A percentile compares a stretch with the other conserved stretches of the same genome.
Evolutionary conservation across 1,284 basidiomycete genomes (phyloP).

Genomic region (Kwoniella shivajii): DNA sequence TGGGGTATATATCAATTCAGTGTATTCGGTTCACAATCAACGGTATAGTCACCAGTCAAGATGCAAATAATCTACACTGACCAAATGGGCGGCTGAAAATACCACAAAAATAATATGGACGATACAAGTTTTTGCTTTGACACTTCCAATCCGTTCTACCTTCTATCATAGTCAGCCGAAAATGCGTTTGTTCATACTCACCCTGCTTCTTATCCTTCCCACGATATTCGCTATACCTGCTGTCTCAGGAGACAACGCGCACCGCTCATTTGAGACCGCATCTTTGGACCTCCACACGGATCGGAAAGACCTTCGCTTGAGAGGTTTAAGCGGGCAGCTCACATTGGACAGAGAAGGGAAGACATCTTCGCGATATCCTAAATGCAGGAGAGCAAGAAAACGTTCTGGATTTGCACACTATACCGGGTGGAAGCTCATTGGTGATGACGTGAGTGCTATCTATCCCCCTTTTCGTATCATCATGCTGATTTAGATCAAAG

Average conservation of each 20-base stretch:
- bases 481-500: background rate
- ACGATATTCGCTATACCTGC: background rate
- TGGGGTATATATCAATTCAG: no score
- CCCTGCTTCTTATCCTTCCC: conserved; percentile 3
- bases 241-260: no score
- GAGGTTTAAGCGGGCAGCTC: background rate
- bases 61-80: no score
- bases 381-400: conserved; percentile 10
- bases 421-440: conserved; percentile 28
- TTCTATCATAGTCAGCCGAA: background rate
- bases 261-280: no score
- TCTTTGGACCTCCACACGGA: no score
- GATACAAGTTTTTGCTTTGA: no score
- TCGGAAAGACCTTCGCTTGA: background rate
- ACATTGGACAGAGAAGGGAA: background rate
- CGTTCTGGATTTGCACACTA: conserved; percentile 27
- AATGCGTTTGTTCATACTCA: conserved; percentile 17
- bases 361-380: conserved; percentile 14
- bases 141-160: no score
- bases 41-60: no score
- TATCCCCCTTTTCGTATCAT: background rate
- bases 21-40: no score
- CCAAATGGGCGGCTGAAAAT: no score
- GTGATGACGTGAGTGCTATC: conserved; percentile 29
- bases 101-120: no score